phyloP scores from a whole-genome alignment of 495 filamentous ascomycete genomes.

The Astrocystis sublimbata region DNA sequence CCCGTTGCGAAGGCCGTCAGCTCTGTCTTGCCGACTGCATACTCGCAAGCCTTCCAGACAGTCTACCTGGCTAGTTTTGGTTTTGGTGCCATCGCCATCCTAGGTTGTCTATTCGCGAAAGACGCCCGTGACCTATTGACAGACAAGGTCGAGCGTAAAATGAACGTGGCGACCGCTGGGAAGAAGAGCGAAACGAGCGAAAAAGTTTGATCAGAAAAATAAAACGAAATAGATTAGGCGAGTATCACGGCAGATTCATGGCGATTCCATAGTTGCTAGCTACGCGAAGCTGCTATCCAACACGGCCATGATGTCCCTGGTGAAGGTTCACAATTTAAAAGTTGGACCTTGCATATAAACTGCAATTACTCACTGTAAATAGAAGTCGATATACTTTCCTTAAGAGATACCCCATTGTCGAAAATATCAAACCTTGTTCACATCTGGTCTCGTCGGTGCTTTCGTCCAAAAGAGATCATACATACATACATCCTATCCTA shows the following conservation, averaged over 20 bases:
- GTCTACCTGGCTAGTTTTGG: slow-evolving; percentile 52
- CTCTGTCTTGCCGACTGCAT: slow-evolving; percentile 39
- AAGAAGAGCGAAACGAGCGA: slow-evolving; percentile 13
- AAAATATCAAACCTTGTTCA: background rate
- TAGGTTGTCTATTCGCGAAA: slow-evolving; percentile 42
- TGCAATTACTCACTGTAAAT: background rate
- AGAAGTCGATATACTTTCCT: background rate
- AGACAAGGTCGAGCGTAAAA: slow-evolving; percentile 38
- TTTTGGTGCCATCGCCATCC: slow-evolving; percentile 46
- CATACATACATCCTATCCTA: background rate
- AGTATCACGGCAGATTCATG: slow-evolving; percentile 1
- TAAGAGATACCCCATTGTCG: background rate
- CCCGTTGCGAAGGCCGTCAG: slow-evolving; percentile 38
- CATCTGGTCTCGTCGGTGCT: background rate
- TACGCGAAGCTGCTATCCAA: background rate
- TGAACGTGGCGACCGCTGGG: slow-evolving; percentile 18
- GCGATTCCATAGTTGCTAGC: slow-evolving; percentile 1
- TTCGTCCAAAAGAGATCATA: background rate
- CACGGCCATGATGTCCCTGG: background rate
- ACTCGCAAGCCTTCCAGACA: slow-evolving; percentile 44
- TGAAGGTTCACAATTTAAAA: background rate
- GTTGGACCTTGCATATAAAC: background rate
- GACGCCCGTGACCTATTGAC: slow-evolving; percentile 39
- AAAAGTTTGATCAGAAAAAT: too few species aligned
- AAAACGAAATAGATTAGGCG: slow-evolving; percentile 9